Percentiles rank a stretch among this genome's conserved stretches.
phyloP scores from a whole-genome alignment of 495 filamentous ascomycete genomes.

The Sordaria brevicollis region DNA sequence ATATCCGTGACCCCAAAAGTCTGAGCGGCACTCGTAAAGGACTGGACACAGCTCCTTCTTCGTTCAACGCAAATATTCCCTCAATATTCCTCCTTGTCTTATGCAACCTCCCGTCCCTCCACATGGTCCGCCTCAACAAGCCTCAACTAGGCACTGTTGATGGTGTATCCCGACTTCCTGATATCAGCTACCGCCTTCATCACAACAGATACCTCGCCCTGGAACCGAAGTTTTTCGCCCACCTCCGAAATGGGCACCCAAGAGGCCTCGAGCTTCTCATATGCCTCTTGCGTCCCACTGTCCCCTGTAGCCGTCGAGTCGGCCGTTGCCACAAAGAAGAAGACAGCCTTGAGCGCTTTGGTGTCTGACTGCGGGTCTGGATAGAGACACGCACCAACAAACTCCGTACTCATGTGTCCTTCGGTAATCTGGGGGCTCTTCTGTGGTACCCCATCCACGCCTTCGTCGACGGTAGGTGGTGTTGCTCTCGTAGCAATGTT shows the following conservation, averaged over 20 bases:
- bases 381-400: constrained; percentile 16
- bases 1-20: neutral
- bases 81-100: neutral
- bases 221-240: constrained; percentile 14
- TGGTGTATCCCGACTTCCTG: constrained; percentile 13
- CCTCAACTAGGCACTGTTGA: neutral
- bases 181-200: constrained; percentile 14
- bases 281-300: constrained; percentile 17
- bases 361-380: constrained; percentile 21
- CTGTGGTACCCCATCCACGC: neutral
- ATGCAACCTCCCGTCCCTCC: neutral
- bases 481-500: constrained; percentile 27
- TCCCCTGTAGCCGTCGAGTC: constrained; percentile 14
- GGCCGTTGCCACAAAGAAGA: constrained; percentile 19
- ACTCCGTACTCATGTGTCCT: constrained; percentile 18
- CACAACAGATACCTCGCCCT: constrained; percentile 14
- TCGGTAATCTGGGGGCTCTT: constrained; percentile 16
- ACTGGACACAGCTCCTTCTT: too few relatives aligned
- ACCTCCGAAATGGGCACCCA: constrained; percentile 18
- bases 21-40: neutral
- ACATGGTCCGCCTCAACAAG: neutral
- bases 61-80: neutral
- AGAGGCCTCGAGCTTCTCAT: constrained; percentile 15
- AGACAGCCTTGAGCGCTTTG: constrained; percentile 17
- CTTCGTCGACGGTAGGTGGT: constrained; percentile 1